Evolutionary conservation across 2,329 filamentous ascomycete genomes (phyloP).

Genomic region (Sporothrix euskadiensis): DNA sequence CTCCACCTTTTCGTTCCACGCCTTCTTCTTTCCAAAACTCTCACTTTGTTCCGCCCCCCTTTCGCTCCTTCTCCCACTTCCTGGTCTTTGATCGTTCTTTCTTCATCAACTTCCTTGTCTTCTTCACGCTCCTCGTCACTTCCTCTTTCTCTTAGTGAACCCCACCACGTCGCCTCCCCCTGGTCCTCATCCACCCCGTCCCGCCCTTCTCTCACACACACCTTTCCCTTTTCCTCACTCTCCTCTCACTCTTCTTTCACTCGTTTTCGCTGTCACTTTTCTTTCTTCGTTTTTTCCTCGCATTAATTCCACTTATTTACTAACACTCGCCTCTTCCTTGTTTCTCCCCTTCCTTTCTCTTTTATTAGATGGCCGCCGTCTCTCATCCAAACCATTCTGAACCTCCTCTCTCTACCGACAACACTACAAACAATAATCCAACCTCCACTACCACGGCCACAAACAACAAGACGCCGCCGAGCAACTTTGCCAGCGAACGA

Average conservation of each 20-base stretch:
- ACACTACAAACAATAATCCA: slow-evolving; percentile 12
- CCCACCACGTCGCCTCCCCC: slow-evolving; percentile 22
- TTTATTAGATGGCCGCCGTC: slow-evolving; percentile 50
- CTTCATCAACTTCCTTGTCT: slow-evolving; percentile 3
- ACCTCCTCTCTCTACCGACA: slow-evolving; percentile 33
- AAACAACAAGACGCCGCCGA: neutral
- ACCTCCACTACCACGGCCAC: neutral
- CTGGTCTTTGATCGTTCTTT: slow-evolving; percentile 12
- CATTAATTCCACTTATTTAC: slow-evolving; percentile 25
- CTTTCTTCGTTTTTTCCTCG: neutral
- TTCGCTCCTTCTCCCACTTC: neutral
- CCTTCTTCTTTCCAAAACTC: slow-evolving; percentile 6
- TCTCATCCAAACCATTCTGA: slow-evolving; percentile 38
- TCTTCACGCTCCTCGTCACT: neutral
- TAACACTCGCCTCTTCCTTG: slow-evolving; percentile 24
- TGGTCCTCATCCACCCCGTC: slow-evolving; percentile 17
- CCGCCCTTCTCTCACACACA: slow-evolving; percentile 21
- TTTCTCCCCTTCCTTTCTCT: slow-evolving; percentile 10
- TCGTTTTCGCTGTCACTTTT: slow-evolving; percentile 15
- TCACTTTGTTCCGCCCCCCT: neutral
- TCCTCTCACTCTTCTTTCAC: slow-evolving; percentile 21
- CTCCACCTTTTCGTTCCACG: slow-evolving; percentile 12
- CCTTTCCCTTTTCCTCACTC: slow-evolving; percentile 12
- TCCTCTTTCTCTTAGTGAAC: slow-evolving; percentile 2
- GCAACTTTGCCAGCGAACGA: slow-evolving; percentile 20